These are phyloP conservation scores for Russula lepida DNA, from an alignment of 768 basidiomycete genomes.

Conservation along the genomic window DNA sequence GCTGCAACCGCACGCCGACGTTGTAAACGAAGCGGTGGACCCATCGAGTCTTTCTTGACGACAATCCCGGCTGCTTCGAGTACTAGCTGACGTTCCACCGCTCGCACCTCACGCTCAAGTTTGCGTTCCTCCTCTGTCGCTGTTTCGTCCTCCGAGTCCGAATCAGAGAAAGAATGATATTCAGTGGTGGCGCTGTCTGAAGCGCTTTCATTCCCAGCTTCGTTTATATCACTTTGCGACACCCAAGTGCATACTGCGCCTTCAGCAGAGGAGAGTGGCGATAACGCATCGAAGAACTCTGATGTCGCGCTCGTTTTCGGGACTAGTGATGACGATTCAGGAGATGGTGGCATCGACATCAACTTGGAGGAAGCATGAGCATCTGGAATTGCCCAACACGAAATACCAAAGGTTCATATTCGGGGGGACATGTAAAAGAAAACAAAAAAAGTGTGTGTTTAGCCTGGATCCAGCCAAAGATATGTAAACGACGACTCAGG, in stretches of 20 bases:
- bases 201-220: slow-evolving; percentile 23
- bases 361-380: neutral
- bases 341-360: neutral
- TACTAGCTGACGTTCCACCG: slow-evolving; percentile 69
- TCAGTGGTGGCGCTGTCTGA: slow-evolving; percentile 21
- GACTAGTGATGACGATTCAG: neutral
- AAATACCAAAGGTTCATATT: slow-evolving; percentile 21
- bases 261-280: neutral
- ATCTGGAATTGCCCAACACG: neutral
- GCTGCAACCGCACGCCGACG: slow-evolving; percentile 23
- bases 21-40: slow-evolving; percentile 29
- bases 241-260: neutral
- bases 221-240: slow-evolving; percentile 21
- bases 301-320: neutral
- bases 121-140: slow-evolving; percentile 38
- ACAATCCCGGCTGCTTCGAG: slow-evolving; percentile 86
- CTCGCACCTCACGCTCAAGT: slow-evolving; percentile 52
- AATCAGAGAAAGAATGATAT: slow-evolving; percentile 13
- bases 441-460: slow-evolving; percentile 58
- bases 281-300: neutral
- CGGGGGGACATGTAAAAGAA: slow-evolving; percentile 27
- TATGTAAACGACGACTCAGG: slow-evolving; percentile 56
- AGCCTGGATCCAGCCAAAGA: slow-evolving; percentile 56
- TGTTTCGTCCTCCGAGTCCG: slow-evolving; percentile 28
- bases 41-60: slow-evolving; percentile 51